A percentile compares a stretch with the other conserved stretches of the same genome.
Conservation (phyloP, 441 rosid genomes). For the Breynia disticha region DNA sequence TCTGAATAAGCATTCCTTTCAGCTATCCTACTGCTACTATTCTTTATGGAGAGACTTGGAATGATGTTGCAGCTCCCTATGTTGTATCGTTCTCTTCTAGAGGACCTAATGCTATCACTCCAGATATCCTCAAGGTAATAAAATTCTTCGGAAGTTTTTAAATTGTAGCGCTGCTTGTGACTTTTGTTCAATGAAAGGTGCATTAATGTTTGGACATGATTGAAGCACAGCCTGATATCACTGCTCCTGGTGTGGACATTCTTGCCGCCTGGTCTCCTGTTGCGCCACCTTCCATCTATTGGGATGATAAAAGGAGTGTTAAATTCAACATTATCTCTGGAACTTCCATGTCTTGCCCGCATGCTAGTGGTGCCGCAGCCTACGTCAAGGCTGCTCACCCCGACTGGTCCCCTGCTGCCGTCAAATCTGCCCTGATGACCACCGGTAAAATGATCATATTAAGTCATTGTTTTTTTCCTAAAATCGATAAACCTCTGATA, state of each 20-base stretch:
- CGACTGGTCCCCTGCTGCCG: conserved; percentile 53
- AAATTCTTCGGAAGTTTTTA: not conserved
- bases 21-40: conserved; percentile 69
- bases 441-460: conserved; percentile 29
- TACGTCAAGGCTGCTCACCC: conserved; percentile 56
- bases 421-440: conserved; percentile 75
- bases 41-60: conserved; percentile 30
- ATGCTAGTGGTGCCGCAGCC: conserved; percentile 58
- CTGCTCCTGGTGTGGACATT: conserved; percentile 77
- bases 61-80: conserved; percentile 50
- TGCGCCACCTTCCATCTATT: conserved; percentile 17
- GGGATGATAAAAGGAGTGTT: conserved; percentile 27
- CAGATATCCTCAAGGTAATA: conserved; percentile 63
- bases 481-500: not conserved
- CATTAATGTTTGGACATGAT: not conserved
- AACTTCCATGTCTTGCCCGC: conserved; percentile 91
- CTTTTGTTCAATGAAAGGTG: not conserved
- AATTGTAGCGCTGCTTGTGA: not conserved
- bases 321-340: conserved; percentile 57
- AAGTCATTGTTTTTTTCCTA: not conserved
- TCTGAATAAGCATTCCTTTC: conserved; percentile 4
- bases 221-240: conserved; percentile 59
- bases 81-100: conserved; percentile 64
- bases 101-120: conserved; percentile 56
- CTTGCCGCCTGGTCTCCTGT: conserved; percentile 71